phyloP scores from a whole-genome alignment of 2,329 filamentous ascomycete species.

The Aspergillus fischeri region DNA sequence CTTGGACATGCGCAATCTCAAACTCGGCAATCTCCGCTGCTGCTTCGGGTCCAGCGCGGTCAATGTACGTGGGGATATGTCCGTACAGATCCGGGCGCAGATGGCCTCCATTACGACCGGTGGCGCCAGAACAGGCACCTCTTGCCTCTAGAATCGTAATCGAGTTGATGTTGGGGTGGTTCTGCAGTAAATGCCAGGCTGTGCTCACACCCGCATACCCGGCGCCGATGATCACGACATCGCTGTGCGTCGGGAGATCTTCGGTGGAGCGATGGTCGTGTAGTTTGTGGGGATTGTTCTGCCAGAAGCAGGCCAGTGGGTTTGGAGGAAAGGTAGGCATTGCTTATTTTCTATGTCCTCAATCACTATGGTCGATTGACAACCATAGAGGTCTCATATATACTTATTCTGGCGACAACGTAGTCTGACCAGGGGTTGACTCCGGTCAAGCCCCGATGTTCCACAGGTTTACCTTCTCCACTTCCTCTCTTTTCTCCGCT shows the following conservation, averaged over 20 bases:
- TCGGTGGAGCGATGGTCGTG: conserved; percentile 39
- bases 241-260: conserved; percentile 21
- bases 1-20: conserved; percentile 37
- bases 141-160: conserved; percentile 39
- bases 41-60: conserved; percentile 30
- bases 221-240: conserved; percentile 46
- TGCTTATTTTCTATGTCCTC: too few species aligned
- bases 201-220: conserved; percentile 44
- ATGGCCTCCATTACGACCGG: conserved; percentile 44
- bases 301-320: conserved; percentile 37
- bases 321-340: conserved; percentile 1
- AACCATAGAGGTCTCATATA: background rate
- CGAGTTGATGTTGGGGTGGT: conserved; percentile 9
- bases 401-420: background rate
- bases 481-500: background rate
- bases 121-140: conserved; percentile 39
- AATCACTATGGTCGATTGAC: background rate
- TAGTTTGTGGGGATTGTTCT: conserved; percentile 35
- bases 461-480: background rate
- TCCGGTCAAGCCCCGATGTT: background rate
- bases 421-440: background rate
- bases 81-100: conserved; percentile 40
- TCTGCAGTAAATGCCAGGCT: conserved; percentile 37
- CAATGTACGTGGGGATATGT: conserved; percentile 30
- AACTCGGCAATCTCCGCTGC: conserved; percentile 37